Percentiles rank a stretch among this genome's conserved stretches.
Evolutionary conservation across 108 stramenopile genomes (phyloP).

Genomic region (Conticribra weissflogii): DNA sequence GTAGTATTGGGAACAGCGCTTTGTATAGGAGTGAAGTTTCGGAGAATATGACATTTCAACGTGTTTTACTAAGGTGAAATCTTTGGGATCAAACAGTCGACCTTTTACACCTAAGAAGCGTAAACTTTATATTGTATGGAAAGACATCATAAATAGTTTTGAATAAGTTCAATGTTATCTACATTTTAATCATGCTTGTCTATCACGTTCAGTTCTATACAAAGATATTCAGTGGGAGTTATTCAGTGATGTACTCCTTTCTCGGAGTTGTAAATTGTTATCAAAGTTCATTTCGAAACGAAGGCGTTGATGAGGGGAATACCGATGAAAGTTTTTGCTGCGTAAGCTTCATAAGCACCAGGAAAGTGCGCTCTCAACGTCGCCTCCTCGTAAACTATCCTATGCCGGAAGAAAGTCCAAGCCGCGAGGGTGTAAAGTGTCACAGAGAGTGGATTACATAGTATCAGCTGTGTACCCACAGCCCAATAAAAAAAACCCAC

Average conservation of each 20-base stretch:
- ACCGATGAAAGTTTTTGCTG: slow-evolving; percentile 66
- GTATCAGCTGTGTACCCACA: slow-evolving; percentile 86
- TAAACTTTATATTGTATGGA: no score
- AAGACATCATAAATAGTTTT: no score
- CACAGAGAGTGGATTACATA: slow-evolving; percentile 79
- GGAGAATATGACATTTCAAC: not conserved
- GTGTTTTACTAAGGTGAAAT: not conserved
- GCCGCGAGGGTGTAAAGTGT: slow-evolving; percentile 69
- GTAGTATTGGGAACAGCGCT: no score
- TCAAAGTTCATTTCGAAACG: not conserved
- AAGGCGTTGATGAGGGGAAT: slow-evolving; percentile 82
- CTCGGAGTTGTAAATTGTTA: not conserved
- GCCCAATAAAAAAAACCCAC: slow-evolving; percentile 97
- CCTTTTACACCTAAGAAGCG: no score
- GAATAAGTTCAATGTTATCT: no score
- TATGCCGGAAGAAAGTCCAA: slow-evolving; percentile 86
- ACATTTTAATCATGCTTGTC: no score
- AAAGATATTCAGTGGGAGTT: no score
- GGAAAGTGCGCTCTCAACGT: slow-evolving; percentile 73
- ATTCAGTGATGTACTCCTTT: not conserved
- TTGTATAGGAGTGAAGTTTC: not conserved
- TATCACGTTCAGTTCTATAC: no score
- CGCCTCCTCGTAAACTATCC: slow-evolving; percentile 94
- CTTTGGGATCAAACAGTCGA: no score
- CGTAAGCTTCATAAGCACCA: slow-evolving; percentile 83